Percentiles rank a stretch among this genome's conserved stretches.
These are phyloP conservation scores for Oryza glumipatula DNA, from an alignment of 176 grass and related monocot genomes.

Conservation along the genomic window DNA sequence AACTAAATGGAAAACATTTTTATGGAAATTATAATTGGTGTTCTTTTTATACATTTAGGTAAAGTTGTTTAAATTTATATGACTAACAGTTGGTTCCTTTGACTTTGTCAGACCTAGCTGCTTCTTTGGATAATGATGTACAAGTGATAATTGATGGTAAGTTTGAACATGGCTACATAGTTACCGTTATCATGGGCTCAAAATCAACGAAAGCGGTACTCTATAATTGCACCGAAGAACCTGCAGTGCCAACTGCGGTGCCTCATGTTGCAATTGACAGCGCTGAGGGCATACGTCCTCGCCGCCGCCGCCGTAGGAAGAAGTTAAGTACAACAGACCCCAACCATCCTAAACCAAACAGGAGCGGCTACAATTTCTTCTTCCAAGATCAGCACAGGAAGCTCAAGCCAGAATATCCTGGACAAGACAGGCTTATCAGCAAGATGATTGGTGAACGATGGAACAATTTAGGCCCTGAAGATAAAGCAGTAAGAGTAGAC, in stretches of 20 bases:
- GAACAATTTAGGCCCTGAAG: slow-evolving; percentile 70
- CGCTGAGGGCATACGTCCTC: slow-evolving; percentile 34
- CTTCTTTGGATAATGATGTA: slow-evolving; percentile 50
- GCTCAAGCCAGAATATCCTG: slow-evolving; percentile 71
- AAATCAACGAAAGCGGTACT: slow-evolving; percentile 76
- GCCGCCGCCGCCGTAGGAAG: slow-evolving; percentile 54
- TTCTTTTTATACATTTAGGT: slow-evolving; percentile 14
- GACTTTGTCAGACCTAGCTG: slow-evolving; percentile 46
- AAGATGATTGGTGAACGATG: slow-evolving; percentile 87
- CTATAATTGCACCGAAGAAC: slow-evolving; percentile 66
- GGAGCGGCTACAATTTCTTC: slow-evolving; percentile 97
- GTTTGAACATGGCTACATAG: slow-evolving; percentile 90
- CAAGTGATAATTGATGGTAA: slow-evolving; percentile 87
- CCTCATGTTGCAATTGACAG: slow-evolving; percentile 43
- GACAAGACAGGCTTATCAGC: slow-evolving; percentile 85
- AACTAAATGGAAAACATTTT: slow-evolving; percentile 11
- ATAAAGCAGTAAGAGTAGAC: slow-evolving; percentile 83
- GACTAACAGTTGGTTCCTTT: slow-evolving; percentile 38
- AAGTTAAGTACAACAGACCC: slow-evolving; percentile 83
- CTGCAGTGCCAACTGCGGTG: slow-evolving; percentile 22
- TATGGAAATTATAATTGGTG: slow-evolving; percentile 24
- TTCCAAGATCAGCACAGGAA: slow-evolving; percentile 90
- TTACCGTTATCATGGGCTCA: slow-evolving; percentile 77
- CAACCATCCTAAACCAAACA: slow-evolving; percentile 86
- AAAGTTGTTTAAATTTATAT: slow-evolving; percentile 14